Conservation (phyloP, 1,284 basidiomycete species). For the Abortiporus biennis region DNA sequence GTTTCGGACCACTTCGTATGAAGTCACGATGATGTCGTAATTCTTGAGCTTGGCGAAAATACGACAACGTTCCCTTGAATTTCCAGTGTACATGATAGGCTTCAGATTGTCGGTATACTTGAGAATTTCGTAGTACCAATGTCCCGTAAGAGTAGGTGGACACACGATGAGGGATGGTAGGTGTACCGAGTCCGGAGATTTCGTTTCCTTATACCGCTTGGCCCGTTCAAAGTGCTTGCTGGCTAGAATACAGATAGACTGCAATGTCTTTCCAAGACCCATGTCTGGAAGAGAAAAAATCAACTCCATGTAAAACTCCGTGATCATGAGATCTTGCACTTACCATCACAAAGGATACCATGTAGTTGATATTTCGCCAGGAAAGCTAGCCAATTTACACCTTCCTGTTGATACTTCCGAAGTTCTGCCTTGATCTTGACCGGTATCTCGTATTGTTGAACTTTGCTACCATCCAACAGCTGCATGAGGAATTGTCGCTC, state of each 20-base stretch:
- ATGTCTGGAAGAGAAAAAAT: constrained; percentile 50
- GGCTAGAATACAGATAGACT: constrained; percentile 96
- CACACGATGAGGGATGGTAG: constrained; percentile 95
- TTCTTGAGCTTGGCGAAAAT: constrained; percentile 61
- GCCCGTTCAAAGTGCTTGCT: constrained; percentile 90
- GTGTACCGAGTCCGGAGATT: constrained; percentile 76
- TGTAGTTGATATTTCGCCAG: constrained; percentile 96
- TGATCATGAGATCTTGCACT: constrained; percentile 22
- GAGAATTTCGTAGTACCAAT: constrained; percentile 97
- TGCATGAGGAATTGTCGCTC: constrained; percentile 94
- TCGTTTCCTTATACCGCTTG: constrained; percentile 60
- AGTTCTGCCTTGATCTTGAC: constrained; percentile 91
- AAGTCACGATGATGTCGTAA: constrained; percentile 91
- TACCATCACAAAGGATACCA: constrained; percentile 96
- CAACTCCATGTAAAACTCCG: no score
- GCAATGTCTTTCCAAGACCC: constrained; percentile 97
- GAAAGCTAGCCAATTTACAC: constrained; percentile 99
- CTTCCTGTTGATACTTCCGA: constrained; percentile 96
- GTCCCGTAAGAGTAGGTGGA: constrained; percentile 94
- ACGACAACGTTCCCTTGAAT: constrained; percentile 77
- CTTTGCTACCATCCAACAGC: constrained; percentile 91
- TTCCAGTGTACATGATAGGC: constrained; percentile 88
- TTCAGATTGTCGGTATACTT: constrained; percentile 88
- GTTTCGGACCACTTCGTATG: constrained; percentile 96
- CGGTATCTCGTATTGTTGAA: constrained; percentile 87